These are phyloP conservation scores for Leonotis leonurus DNA, from an alignment of 257 asterid species.

Conservation along the genomic window DNA sequence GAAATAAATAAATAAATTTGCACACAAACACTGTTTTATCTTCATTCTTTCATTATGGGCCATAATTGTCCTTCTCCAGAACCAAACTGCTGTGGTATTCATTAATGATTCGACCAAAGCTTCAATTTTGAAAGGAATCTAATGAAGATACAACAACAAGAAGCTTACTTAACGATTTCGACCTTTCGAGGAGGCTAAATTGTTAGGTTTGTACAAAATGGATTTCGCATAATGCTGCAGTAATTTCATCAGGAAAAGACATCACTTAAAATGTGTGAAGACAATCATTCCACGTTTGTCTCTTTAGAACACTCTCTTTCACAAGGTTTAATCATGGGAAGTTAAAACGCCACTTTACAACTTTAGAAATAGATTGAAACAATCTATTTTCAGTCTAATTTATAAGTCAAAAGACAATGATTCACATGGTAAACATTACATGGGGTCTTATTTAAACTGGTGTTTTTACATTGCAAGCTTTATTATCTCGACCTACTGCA, in stretches of 20 bases:
- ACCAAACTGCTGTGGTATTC: background rate
- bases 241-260: background rate
- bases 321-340: no score
- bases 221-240: background rate
- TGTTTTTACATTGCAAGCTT: background rate
- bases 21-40: background rate
- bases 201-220: background rate
- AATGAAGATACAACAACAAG: background rate
- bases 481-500: constrained; percentile 16
- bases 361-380: no score
- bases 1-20: background rate
- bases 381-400: no score
- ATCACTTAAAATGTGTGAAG: no score
- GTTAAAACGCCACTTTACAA: no score
- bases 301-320: no score
- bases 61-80: background rate
- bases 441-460: constrained; percentile 5
- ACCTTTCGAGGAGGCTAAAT: background rate
- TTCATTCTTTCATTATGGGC: background rate
- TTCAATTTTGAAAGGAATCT: background rate
- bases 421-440: no score
- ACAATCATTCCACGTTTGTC: no score
- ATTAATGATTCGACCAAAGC: background rate
- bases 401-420: no score
- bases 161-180: background rate